These are phyloP conservation scores for Fusarium sterilihyphosum DNA, from an alignment of 2,329 filamentous ascomycete genomes.

Conservation along the genomic window DNA sequence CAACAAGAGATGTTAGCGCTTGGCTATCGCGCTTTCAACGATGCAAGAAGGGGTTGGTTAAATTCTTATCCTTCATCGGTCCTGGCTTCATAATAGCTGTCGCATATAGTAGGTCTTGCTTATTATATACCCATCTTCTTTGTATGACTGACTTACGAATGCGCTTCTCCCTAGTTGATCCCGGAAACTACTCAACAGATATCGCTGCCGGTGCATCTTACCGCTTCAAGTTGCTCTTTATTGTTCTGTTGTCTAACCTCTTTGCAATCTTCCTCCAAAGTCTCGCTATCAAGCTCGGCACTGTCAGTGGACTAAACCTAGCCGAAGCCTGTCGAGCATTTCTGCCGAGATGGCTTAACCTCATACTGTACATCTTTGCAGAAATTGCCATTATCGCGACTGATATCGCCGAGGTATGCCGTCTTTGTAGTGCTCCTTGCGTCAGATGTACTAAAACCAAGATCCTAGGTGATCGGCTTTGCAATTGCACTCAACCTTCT, in stretches of 20 bases:
- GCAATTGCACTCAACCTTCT: slow-evolving; percentile 76
- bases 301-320: slow-evolving; percentile 73
- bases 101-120: not conserved
- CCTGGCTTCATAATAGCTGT: slow-evolving; percentile 11
- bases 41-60: not conserved
- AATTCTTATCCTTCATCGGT: not conserved
- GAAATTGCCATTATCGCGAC: slow-evolving; percentile 77
- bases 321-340: slow-evolving; percentile 73
- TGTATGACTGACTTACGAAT: fast-evolving
- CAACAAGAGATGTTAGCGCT: fast-evolving
- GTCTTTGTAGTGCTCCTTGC: too few species aligned
- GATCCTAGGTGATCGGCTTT: slow-evolving; percentile 69
- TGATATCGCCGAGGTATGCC: slow-evolving; percentile 68
- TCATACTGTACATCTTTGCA: slow-evolving; percentile 68
- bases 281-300: slow-evolving; percentile 74
- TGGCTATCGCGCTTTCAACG: not conserved
- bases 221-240: slow-evolving; percentile 4
- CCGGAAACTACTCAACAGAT: slow-evolving; percentile 9
- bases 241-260: slow-evolving; percentile 52
- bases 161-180: not conserved
- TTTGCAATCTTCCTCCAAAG: slow-evolving; percentile 77
- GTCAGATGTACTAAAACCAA: too few species aligned
- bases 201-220: slow-evolving; percentile 3
- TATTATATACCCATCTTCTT: not conserved
- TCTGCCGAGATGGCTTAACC: slow-evolving; percentile 72